Conservation (phyloP, 2,329 filamentous ascomycete species). For the Orbilia brochopaga region DNA sequence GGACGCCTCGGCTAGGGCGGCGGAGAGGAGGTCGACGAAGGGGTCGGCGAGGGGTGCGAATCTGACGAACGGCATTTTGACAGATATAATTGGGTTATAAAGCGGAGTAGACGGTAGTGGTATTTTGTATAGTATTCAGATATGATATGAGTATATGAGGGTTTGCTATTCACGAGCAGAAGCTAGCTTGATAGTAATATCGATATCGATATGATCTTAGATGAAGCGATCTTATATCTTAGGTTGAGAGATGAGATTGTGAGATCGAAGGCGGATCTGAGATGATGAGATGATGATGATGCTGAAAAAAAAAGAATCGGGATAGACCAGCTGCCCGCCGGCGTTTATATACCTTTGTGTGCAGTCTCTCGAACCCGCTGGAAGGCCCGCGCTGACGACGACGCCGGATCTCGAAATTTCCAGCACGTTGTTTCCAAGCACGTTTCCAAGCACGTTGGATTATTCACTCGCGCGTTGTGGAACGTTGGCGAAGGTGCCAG, state of each 20-base stretch:
- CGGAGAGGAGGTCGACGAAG: slow-evolving; percentile 39
- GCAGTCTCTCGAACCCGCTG: slow-evolving; percentile 14
- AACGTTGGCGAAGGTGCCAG: slow-evolving; percentile 40
- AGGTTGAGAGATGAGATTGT: too few species aligned
- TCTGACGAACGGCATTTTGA: slow-evolving; percentile 48
- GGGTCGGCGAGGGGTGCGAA: slow-evolving; percentile 35
- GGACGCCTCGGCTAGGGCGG: slow-evolving; percentile 29
- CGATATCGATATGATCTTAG: too few species aligned
- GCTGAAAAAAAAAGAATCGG: slow-evolving; percentile 32
- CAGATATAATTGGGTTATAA: slow-evolving; percentile 12
- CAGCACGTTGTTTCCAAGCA: not conserved
- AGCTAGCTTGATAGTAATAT: too few species aligned
- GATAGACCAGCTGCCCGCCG: slow-evolving; percentile 10
- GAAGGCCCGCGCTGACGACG: slow-evolving; percentile 29
- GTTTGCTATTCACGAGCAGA: too few species aligned
- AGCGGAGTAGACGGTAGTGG: not conserved
- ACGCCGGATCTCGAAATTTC: slow-evolving; percentile 25
- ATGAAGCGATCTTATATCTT: too few species aligned
- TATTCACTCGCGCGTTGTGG: slow-evolving; percentile 36
- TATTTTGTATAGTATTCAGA: slow-evolving; percentile 22
- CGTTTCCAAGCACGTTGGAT: slow-evolving; percentile 12
- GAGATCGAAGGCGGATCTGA: too few species aligned
- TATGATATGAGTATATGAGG: not conserved
- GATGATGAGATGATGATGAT: slow-evolving; percentile 37
- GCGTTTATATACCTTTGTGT: slow-evolving; percentile 41